Evolutionary conservation across 1,284 basidiomycete species (phyloP).

Genomic region (Ganoderma leucocontextum): DNA sequence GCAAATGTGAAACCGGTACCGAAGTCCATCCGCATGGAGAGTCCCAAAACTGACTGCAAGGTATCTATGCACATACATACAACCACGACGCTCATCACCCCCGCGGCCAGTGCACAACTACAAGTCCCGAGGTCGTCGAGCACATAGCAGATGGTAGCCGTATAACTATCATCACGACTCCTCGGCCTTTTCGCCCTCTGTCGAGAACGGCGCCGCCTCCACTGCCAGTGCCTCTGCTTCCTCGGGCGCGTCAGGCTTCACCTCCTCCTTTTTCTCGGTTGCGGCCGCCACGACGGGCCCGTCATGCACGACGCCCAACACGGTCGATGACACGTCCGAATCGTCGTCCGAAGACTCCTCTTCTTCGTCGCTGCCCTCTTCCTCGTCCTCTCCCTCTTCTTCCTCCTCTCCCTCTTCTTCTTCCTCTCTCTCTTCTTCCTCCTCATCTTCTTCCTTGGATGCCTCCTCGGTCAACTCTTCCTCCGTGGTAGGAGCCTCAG

Average conservation of each 20-base stretch:
- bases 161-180: slow-evolving; percentile 8
- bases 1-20: neutral
- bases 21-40: neutral
- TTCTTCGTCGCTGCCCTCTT: slow-evolving; percentile 8
- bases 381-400: slow-evolving; percentile 15
- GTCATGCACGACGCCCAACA: neutral
- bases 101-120: slow-evolving; percentile 10
- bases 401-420: slow-evolving; percentile 2
- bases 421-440: neutral
- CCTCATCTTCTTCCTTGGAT: slow-evolving; percentile 5
- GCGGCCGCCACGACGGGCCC: neutral
- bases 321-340: neutral
- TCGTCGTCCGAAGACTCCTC: slow-evolving; percentile 10
- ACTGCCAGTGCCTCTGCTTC: slow-evolving; percentile 5
- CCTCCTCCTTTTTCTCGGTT: slow-evolving; percentile 10
- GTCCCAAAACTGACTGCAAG: neutral
- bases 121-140: neutral
- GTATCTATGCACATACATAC: slow-evolving; percentile 11
- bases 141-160: neutral
- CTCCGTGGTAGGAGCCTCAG: neutral
- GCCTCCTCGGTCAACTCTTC: neutral
- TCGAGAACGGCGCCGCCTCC: neutral
- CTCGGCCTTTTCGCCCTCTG: neutral
- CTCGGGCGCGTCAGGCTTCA: neutral
- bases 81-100: neutral